Evolutionary conservation across 495 filamentous ascomycete species (phyloP), one percentile per base, ranked within the genome.

Genomic region (Podospora didyma): DNA sequence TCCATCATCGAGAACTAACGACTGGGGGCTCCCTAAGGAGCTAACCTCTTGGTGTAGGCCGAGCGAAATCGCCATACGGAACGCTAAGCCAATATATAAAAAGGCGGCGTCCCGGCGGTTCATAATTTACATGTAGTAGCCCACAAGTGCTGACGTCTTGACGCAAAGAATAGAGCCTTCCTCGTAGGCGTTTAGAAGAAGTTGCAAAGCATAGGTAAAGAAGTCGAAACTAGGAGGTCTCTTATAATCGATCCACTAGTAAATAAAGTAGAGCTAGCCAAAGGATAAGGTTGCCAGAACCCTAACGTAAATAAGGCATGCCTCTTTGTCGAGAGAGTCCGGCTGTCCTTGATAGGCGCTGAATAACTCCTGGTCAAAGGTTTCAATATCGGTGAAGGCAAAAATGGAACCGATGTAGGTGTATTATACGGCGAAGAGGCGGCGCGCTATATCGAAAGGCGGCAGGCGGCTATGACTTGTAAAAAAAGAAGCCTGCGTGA

Each of bases 341-440:
- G 62, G 62, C 51, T 48, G 59, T 1, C 59, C 58, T 9, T 26
- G 45, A 41, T 76, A 78, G 14, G 76, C 73, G 24, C 65, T 57
- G 7, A 70, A 35, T 7, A 80, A 67, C 31, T 75, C 68, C 24
- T 65, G 63, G 55, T 80, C 75, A 39, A 78, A 79, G 48, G 71
- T 59, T n/a, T 46, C 44, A 0, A 76, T 74, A 9, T 75, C 66
- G 21, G 76, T 75, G 9, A 80, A 65, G 20, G 75, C 76, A 49
- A 80, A 80, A 26, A 80, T 80, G 26, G 77, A 78, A 16, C 77
- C 77, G 35, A 80, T 77, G 53, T 77, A 80, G 23, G 69, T 63
- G 57, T 79, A 79, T 54, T 80, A 75, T 9, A 73, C 73, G 59
- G 71, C 74, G 51, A 77, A 80, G 1, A 78, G 65, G 5, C 74